These are phyloP conservation scores for Hanseniaspora pseudoguilliermondii DNA, from an alignment of 805 yeast genomes.

Conservation along the genomic window DNA sequence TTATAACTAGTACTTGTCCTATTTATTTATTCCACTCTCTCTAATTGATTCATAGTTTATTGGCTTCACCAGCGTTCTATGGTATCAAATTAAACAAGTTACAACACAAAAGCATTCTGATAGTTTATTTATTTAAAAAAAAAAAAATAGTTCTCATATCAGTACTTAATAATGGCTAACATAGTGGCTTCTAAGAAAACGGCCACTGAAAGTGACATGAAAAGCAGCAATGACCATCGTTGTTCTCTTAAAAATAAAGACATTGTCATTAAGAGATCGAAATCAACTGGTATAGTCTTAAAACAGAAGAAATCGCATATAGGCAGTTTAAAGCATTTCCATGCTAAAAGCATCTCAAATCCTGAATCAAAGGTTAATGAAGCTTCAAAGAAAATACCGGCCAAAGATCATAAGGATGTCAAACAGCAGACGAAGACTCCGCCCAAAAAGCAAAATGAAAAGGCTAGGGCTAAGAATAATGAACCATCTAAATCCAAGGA, in stretches of 20 bases:
- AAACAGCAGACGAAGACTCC: not conserved
- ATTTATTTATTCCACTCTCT: too few relatives aligned
- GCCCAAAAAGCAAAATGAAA: not conserved
- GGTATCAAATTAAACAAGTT: too few relatives aligned
- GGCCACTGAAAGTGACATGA: not conserved
- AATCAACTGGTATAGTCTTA: conserved; percentile 11
- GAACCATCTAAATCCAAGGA: not conserved
- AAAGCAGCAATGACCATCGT: not conserved
- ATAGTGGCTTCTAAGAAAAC: not conserved
- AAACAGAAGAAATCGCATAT: conserved; percentile 4
- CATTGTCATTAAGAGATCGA: conserved; percentile 8
- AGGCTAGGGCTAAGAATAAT: not conserved
- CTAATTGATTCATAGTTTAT: too few relatives aligned
- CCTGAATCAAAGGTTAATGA: not conserved
- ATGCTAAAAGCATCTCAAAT: not conserved
- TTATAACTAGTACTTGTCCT: too few relatives aligned
- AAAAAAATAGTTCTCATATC: not conserved
- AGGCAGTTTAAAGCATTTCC: conserved; percentile 1
- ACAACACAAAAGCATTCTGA: too few relatives aligned
- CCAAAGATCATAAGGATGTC: not conserved
- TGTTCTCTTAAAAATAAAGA: not conserved
- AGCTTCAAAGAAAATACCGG: not conserved
- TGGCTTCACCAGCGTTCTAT: too few relatives aligned
- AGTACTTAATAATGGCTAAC: not conserved
- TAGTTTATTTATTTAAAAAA: too few relatives aligned